A percentile compares a stretch with the other conserved stretches of the same genome.
phyloP scores from a whole-genome alignment of 306 rosid species.

The Vigna trinervia region DNA sequence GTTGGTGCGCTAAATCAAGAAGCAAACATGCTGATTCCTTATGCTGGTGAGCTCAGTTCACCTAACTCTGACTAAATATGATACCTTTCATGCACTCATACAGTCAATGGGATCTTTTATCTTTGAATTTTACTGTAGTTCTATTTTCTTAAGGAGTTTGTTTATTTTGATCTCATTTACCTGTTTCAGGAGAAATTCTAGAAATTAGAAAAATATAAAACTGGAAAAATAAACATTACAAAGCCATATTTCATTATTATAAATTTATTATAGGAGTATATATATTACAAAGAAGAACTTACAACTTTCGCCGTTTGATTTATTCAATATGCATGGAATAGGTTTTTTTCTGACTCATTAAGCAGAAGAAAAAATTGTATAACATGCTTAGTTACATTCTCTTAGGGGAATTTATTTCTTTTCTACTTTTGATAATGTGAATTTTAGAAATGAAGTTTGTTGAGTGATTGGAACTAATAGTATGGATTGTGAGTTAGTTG shows the following conservation, averaged over 20 bases:
- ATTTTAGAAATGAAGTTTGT: background rate
- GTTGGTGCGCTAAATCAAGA: slow-evolving; percentile 82
- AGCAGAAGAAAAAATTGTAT: background rate
- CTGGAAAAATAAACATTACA: background rate
- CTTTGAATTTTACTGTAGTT: background rate
- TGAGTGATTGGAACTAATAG: background rate
- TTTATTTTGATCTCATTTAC: slow-evolving; percentile 14
- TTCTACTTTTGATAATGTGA: background rate
- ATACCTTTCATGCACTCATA: background rate
- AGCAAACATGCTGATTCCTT: slow-evolving; percentile 86
- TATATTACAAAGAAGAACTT: background rate
- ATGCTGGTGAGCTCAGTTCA: slow-evolving; percentile 70
- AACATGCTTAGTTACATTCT: background rate
- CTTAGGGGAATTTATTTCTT: slow-evolving; percentile 1
- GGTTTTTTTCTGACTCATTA: background rate
- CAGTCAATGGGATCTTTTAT: slow-evolving; percentile 1
- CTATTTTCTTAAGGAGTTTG: background rate
- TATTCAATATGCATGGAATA: slow-evolving; percentile 13
- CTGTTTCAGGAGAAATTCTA: background rate
- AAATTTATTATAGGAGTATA: background rate
- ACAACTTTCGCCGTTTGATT: background rate
- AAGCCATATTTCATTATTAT: background rate
- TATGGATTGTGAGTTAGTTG: slow-evolving; percentile 5
- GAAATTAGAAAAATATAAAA: background rate
- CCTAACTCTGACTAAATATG: slow-evolving; percentile 28